phyloP scores from a whole-genome alignment of 2,329 filamentous ascomycete genomes.

The Tolypocladium inflatum region DNA sequence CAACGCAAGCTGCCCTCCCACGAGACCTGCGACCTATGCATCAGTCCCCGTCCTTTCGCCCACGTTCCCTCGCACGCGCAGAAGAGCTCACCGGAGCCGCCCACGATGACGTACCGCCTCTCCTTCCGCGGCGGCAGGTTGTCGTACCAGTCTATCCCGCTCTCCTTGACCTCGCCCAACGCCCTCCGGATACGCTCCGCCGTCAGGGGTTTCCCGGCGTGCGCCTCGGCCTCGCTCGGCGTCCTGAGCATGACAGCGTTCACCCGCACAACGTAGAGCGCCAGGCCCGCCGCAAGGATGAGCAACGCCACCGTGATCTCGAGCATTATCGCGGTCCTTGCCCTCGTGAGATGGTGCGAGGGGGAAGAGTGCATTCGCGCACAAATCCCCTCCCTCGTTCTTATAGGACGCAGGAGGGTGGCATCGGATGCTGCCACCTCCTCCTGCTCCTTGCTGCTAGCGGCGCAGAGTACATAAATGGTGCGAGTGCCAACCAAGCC shows the following conservation, averaged over 20 bases:
- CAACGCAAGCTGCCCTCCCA: conserved; percentile 44
- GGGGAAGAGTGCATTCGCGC: no score
- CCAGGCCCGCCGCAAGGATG: conserved; percentile 7
- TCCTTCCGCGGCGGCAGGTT: conserved; percentile 28
- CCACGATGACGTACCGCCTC: conserved; percentile 34
- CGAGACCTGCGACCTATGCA: conserved; percentile 29
- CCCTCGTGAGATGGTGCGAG: no score
- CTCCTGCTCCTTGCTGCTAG: no score
- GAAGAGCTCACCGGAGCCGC: conserved; percentile 31
- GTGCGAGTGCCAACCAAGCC: no score
- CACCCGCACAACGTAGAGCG: conserved; percentile 18
- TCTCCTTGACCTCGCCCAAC: conserved; percentile 22
- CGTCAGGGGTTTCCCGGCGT: conserved; percentile 24
- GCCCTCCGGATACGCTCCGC: conserved; percentile 22
- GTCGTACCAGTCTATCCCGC: conserved; percentile 26
- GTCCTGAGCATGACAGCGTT: conserved; percentile 26
- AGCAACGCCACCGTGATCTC: neutral
- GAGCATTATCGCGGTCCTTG: neutral
- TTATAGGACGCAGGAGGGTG: no score
- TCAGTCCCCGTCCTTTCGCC: no score
- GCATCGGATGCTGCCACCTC: no score
- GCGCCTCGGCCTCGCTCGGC: conserved; percentile 23
- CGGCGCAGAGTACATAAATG: no score
- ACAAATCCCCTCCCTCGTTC: no score
- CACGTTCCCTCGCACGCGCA: no score